Base-by-base conservation (phyloP, 2,329 filamentous ascomycete genomes). In the Beauveria varroae region DNA sequence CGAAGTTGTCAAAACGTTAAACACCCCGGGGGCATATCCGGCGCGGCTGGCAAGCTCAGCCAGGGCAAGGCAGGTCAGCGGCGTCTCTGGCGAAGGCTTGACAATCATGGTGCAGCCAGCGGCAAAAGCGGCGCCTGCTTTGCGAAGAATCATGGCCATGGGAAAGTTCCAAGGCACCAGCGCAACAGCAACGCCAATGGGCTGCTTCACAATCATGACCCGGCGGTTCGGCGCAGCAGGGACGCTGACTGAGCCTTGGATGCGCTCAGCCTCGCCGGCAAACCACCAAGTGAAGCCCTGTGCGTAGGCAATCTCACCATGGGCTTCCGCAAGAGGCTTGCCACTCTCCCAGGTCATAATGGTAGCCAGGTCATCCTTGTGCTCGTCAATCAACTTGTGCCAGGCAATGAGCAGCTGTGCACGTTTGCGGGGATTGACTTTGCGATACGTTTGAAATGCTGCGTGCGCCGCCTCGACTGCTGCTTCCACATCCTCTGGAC, bases 81-180 rank as follows among this genome's bases (percentile, higher is more conserved):
- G 90, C 2, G 89, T 91, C 71, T 91, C 87, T 0, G 87, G 87
- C 4, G 84, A 87, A 2, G 88, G 86, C 74, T 91, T 91, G 18
- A 84, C 79, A 18, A 93, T 79, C 84, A 93, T 90, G 1, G 87
- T 90, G 71, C 88, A 91, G 22, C 88, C 89, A 14, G 88, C 88
- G 26, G 88, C 89, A 30, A 91, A 75, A 1, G 84, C 85, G 0
- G 84, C 75, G 1, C 72, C 75, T 9, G 75, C 72, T 63, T 81
- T 81, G 20, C 78, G 68, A 24, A 79, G 71, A 8, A 79, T 73
- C 72, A 84, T 80, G 12, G 78, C 79, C 24, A 79, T 70, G 14
- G 81, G 81, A 65, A 87, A 89, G 72, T 89, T 88, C 85, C 84
- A 75, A 0, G 73, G 72, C 7, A 75, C 69, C 12, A 75, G 65